Base-by-base conservation (phyloP, 192 early-diverging fungal genomes). In the Backusella macrospora region DNA sequence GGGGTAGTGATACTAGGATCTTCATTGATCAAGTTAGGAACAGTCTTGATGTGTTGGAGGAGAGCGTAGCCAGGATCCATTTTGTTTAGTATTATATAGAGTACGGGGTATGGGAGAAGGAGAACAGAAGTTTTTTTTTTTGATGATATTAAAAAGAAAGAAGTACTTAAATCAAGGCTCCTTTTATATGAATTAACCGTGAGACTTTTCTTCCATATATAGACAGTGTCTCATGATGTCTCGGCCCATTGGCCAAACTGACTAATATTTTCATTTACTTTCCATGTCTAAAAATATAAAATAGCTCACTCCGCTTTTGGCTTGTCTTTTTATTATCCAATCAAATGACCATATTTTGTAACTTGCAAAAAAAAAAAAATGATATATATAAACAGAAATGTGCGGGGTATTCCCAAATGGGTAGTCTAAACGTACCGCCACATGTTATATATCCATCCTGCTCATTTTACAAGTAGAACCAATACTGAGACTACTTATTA, bases 21-120 rank as follows among this genome's bases (percentile, higher is more conserved):
- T 49, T 81, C 80, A 65, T 77, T 77, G 43, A 81, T 77, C 29
- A 81, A 62, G 48, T 81, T 81, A 18, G 80, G 80, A 21, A 81
- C 59, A 44, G 72, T 77, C 76, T 81, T 81, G 59, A 81, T 73
- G 18, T 81, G 76, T 63, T 78, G 73, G 37, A 81, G 73, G 29
- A 81, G 69, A 43, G 73, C 48, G 26, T 77, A 68, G 13, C 80
- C 80, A 70, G 80, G 80, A 77, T 81, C 80, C 80, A 81, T 81
- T 70, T 59, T 73, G 14, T 43, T 45, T 45, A 29, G 16, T 29
- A 7, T n/a, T 49, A 49, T n/a, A 49, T 49, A 49, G 18, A 18
- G 18, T 6, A 6, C 9, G 26, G 52, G 52, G 21, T 4, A 59
- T 46, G 14, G 5, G 21, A 49, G 48, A 49, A 59, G 12, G 26